Evolutionary conservation across 257 asterid genomes (phyloP).

Genomic region (Ocimum tenuiflorum): DNA sequence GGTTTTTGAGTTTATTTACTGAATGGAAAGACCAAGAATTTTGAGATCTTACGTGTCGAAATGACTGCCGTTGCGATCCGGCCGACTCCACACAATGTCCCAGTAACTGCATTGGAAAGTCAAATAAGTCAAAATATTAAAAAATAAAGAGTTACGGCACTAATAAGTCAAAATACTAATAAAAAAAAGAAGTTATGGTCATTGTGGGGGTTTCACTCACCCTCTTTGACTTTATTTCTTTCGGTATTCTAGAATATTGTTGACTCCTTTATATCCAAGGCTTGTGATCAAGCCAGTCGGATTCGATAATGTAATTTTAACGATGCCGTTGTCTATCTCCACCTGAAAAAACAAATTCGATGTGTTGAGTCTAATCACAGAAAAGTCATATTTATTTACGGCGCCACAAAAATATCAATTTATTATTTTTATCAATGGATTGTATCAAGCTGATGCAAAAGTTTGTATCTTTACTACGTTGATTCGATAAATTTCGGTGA

Average conservation of each 20-base stretch:
- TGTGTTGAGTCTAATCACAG: no score
- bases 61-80: slow-evolving; percentile 15
- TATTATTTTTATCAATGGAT: no score
- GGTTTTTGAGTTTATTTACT: no score
- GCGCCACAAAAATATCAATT: no score
- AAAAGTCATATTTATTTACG: no score
- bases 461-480: no score
- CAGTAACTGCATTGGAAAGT: slow-evolving; percentile 59
- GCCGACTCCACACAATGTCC: slow-evolving; percentile 62
- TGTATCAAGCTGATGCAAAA: no score
- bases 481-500: no score
- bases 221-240: slow-evolving; percentile 38
- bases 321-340: slow-evolving; percentile 50
- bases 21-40: no score
- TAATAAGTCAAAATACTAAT: no score
- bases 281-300: slow-evolving; percentile 44
- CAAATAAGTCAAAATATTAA: no score
- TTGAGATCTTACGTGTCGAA: slow-evolving; percentile 37
- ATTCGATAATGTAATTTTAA: slow-evolving; percentile 32
- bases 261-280: slow-evolving; percentile 37
- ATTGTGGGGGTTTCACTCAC: slow-evolving; percentile 26
- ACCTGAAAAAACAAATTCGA: slow-evolving; percentile 41
- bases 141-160: neutral
- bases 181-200: neutral
- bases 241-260: slow-evolving; percentile 37